These are phyloP conservation scores for Mortierella sp. DNA, from an alignment of 371 early-diverging fungal genomes.

Conservation along the genomic window DNA sequence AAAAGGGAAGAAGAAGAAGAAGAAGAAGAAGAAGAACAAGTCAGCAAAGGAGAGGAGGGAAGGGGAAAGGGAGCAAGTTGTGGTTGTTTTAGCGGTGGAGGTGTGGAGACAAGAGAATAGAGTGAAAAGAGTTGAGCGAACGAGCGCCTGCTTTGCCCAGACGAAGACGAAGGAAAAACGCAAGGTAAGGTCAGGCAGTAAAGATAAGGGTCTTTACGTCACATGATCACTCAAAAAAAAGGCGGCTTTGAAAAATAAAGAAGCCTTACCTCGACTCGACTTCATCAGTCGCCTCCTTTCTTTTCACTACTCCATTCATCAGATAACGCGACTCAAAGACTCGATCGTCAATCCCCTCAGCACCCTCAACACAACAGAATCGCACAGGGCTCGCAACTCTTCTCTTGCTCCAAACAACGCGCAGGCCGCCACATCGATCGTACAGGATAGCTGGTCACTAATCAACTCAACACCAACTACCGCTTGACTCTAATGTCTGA, in stretches of 20 bases:
- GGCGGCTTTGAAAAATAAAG: constrained; percentile 9
- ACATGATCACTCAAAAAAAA: neutral
- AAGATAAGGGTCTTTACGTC: neutral
- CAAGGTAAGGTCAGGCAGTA: constrained; percentile 13
- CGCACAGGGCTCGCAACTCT: neutral
- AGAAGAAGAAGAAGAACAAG: constrained; percentile 4
- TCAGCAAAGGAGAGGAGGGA: constrained; percentile 8
- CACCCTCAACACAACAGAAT: neutral
- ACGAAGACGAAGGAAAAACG: too few relatives aligned
- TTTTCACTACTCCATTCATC: neutral
- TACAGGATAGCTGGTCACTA: neutral
- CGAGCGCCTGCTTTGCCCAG: too few relatives aligned
- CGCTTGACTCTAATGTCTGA: constrained; percentile 35
- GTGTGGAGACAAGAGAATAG: too few relatives aligned
- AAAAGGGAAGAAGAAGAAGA: constrained; percentile 5
- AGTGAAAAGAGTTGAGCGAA: too few relatives aligned
- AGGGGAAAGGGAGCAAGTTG: constrained; percentile 13
- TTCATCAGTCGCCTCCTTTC: neutral
- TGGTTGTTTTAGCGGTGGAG: too few relatives aligned
- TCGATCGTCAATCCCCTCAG: neutral
- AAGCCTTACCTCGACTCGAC: neutral
- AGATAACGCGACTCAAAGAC: neutral
- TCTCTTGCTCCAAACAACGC: neutral
- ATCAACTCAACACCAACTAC: neutral
- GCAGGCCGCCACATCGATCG: neutral